Conservation (phyloP, 805 yeast genomes). For the Metschnikowia chrysomelidarum region DNA sequence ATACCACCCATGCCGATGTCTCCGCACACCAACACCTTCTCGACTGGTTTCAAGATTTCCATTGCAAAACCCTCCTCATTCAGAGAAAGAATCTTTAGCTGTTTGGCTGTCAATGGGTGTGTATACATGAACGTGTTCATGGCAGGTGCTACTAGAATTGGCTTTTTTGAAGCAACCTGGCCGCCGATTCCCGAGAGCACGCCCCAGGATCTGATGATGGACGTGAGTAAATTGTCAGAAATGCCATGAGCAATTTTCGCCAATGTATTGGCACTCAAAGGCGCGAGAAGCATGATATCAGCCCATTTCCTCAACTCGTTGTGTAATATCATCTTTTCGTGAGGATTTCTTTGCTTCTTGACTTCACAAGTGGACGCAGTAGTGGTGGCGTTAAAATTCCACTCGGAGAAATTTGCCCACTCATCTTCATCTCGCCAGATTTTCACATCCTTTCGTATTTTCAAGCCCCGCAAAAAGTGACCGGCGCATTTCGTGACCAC, state of each 20-base stretch:
- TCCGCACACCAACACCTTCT: conserved; percentile 46
- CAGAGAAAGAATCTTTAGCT: conserved; percentile 30
- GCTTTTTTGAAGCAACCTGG: conserved; percentile 29
- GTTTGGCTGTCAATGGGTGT: conserved; percentile 45
- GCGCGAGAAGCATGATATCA: conserved; percentile 46
- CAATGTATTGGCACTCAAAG: conserved; percentile 44
- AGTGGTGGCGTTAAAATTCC: conserved; percentile 19
- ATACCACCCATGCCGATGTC: conserved; percentile 52
- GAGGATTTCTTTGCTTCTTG: conserved; percentile 15
- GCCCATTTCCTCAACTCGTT: conserved; percentile 48
- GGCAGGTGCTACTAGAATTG: conserved; percentile 47
- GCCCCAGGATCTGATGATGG: conserved; percentile 44
- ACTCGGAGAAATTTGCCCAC: conserved; percentile 57
- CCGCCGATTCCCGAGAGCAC: conserved; percentile 21
- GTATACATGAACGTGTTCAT: conserved; percentile 50
- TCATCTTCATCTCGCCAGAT: conserved; percentile 95
- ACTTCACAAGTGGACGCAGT: conserved; percentile 21
- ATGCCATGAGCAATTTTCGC: conserved; percentile 45
- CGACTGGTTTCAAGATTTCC: conserved; percentile 45
- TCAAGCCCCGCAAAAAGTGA: conserved; percentile 58
- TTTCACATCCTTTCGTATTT: conserved; percentile 64
- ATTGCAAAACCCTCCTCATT: conserved; percentile 42
- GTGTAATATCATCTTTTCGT: conserved; percentile 37
- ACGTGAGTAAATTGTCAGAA: conserved; percentile 43
- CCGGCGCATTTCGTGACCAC: conserved; percentile 85